Base-by-base conservation (phyloP, 164 flowering plant genomes). In the Brasenia schreberi region DNA sequence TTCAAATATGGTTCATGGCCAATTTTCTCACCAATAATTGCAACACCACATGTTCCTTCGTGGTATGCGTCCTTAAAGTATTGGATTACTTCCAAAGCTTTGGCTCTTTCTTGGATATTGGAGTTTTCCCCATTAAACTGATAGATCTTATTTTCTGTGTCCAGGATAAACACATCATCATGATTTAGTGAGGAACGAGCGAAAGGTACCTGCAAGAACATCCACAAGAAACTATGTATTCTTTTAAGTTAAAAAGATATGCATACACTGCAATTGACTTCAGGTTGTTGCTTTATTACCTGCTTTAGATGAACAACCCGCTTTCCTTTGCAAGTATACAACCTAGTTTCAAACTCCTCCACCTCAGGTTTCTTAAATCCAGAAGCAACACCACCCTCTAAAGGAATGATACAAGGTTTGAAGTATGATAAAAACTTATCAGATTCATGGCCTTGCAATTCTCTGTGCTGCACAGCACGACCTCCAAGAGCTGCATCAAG, bases 71-170 rank as follows among this genome's bases (percentile, higher is more conserved):
- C 99, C 80, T 95, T 92, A 61, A 95, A 77, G 80, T 70, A 92
- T 71, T 92, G 99, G 73, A 90, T 85, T n/a, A 92, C 97, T 82
- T 92, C 99, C 80, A 95, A 83, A 64, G 99, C 89, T 72, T 95
- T 95, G 52, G 99, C 99, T 72, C 99, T 83, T 72, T 95, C 99
- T 75, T 95, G 99, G 67, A 95, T 95, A 70, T 85, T 88, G 69
- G 99, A 95, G 77, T 95, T 95, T 70, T 92, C 96, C 61, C 99
- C 99, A 81, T 95, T 95, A 78, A 95, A 95, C 76, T 95, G 99
- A 80, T 83, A 95, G 59, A 95, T 88, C 79, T 95, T 95, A 6
- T 82, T 75, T 75, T 90, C 73, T 5, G 96, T 86, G 67, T 95
- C 98, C 71, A 95, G 76, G 64, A 95, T 92, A 79, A 95, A 95